These are phyloP conservation scores for Fraxinus sp. DNA, from an alignment of 305 asterid species.

Conservation along the genomic window DNA sequence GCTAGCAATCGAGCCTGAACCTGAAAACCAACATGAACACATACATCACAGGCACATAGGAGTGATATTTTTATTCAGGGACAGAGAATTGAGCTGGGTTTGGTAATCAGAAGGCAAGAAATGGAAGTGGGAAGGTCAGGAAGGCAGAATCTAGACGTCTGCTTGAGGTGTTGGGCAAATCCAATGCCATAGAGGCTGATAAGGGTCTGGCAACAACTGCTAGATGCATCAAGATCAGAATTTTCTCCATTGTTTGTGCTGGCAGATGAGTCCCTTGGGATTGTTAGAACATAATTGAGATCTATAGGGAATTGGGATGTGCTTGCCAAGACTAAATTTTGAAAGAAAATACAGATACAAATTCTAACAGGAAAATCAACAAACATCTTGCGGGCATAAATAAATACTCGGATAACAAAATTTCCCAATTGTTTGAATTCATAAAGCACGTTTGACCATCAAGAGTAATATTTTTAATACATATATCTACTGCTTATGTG, in stretches of 20 bases:
- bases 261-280: conserved; percentile 57
- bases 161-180: conserved; percentile 43
- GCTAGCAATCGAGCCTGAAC: conserved; percentile 33
- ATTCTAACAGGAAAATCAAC: not conserved
- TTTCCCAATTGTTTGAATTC: not conserved
- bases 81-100: conserved; percentile 35
- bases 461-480: not conserved
- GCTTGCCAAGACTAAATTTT: conserved; percentile 23
- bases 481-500: not conserved
- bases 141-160: conserved; percentile 45
- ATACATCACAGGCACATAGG: conserved; percentile 46
- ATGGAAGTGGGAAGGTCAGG: conserved; percentile 38
- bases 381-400: conserved; percentile 23
- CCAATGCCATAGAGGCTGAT: conserved; percentile 54
- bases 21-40: conserved; percentile 50
- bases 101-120: conserved; percentile 55
- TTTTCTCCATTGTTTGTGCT: conserved; percentile 26
- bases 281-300: conserved; percentile 40
- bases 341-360: conserved; percentile 15
- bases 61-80: conserved; percentile 31
- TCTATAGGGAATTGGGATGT: conserved; percentile 39
- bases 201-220: conserved; percentile 59
- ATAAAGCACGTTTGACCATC: not conserved
- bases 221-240: not conserved
- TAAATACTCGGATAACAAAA: not conserved